Evolutionary conservation across 495 filamentous ascomycete species (phyloP), one percentile per base, ranked within the genome.

Genomic region (Penicillium paradoxum): DNA sequence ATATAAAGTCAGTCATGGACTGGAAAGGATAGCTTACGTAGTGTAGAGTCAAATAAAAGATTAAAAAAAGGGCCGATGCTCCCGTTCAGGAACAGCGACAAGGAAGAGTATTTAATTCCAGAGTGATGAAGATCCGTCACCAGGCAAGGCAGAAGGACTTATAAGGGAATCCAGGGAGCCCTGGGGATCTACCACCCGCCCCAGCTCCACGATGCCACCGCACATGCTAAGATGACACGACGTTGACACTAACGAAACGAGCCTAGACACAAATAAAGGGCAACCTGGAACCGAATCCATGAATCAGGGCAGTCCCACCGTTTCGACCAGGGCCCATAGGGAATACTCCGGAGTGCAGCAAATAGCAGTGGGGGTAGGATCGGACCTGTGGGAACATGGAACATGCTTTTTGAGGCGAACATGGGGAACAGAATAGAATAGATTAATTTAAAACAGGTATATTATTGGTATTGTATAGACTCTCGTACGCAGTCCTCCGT

Each of bases 161-260:
- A 43, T 63, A 58, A 63, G 57, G 60, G 55, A 63, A 64, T 60
- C 57, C 58, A 64, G 58, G 63, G 60, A 62, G 57, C 29, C 24
- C 47, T 40, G 50, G 54, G 34, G 68, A 73, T 73, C 70, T 71
- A 60, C 64, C 69, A n/a, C n/a, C n/a, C 66, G 66, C 62, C 62
- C 69, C 60, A 65, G 59, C 55, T 69, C 64, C 68, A 71, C 66
- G 71, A 72, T 72, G 61, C 63, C 64, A 66, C 55, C 53, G 56
- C 67, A 65, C 66, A 70, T 65, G 64, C 64, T 72, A 63, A 66
- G 61, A 72, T 71, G 69, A 69, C 71, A 72, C 68, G 65, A 72
- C 69, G 69, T 73, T 73, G 67, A 70, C 67, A 65, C 67, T 66
- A 66, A 66, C 65, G 64, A 69, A 69, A 68, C 21, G 55, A 64